phyloP scores from a whole-genome alignment of 495 filamentous ascomycete species.

The Lasiosphaeria ovina region DNA sequence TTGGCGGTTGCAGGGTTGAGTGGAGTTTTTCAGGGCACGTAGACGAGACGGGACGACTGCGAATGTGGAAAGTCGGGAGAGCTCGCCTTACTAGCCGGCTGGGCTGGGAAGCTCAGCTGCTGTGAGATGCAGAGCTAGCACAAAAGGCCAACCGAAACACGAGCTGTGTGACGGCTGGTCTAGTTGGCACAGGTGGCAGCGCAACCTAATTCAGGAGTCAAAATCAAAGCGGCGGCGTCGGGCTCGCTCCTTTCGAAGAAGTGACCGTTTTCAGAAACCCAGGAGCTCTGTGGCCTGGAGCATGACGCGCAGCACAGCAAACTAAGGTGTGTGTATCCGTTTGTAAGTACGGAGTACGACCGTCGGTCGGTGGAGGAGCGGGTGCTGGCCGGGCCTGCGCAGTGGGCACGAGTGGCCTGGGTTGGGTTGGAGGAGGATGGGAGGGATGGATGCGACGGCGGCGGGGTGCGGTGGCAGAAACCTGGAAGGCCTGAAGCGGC shows the following conservation, averaged over 20 bases:
- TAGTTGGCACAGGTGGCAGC: slow-evolving; percentile 11
- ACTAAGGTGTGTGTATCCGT: neutral
- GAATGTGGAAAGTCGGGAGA: slow-evolving; percentile 16
- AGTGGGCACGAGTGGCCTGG: neutral
- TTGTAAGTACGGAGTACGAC: neutral
- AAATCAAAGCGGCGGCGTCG: slow-evolving; percentile 1
- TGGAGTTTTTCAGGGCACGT: slow-evolving; percentile 23
- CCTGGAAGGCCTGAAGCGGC: neutral
- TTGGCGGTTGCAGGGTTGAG: slow-evolving; percentile 19
- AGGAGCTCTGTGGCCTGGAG: slow-evolving; percentile 11
- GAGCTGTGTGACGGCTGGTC: slow-evolving; percentile 18
- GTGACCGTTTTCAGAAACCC: slow-evolving; percentile 16
- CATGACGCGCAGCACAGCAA: slow-evolving; percentile 23
- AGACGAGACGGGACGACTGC: slow-evolving; percentile 20
- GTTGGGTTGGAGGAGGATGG: neutral
- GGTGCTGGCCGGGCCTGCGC: neutral
- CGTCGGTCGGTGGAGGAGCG: neutral
- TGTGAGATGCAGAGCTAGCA: slow-evolving; percentile 17
- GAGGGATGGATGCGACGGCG: neutral
- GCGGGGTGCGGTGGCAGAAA: too few species aligned
- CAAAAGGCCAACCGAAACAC: slow-evolving; percentile 26
- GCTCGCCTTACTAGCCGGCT: slow-evolving; percentile 28
- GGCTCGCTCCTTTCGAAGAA: slow-evolving; percentile 11
- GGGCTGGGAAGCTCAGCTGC: slow-evolving; percentile 12
- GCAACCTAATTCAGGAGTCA: too few species aligned